Percentiles rank a stretch among this genome's conserved stretches.
Evolutionary conservation across 805 yeast species (phyloP).

Genomic region (Komagataella pseudopastoris): DNA sequence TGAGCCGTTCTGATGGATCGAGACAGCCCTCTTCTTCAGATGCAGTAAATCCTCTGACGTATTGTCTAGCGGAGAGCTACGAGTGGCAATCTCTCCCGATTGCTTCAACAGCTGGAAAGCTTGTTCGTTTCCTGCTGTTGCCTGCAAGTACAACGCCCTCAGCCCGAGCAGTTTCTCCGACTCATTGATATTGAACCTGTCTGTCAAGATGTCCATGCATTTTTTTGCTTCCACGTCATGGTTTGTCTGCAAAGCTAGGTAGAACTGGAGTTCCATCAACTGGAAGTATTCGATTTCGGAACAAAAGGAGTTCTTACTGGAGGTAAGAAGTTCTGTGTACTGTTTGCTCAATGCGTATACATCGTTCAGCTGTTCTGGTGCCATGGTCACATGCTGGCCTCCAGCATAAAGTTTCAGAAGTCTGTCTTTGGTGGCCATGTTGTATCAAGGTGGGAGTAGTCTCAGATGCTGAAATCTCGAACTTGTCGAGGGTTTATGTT

Average conservation of each 20-base stretch:
- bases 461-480: not conserved
- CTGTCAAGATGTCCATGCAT: constrained; percentile 49
- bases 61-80: constrained; percentile 14
- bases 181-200: constrained; percentile 40
- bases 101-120: constrained; percentile 22
- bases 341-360: constrained; percentile 25
- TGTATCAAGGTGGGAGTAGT: not conserved
- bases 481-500: not conserved
- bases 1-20: constrained; percentile 15
- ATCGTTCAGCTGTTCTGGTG: constrained; percentile 28
- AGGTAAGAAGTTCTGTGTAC: constrained; percentile 18
- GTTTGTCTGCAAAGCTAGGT: constrained; percentile 43
- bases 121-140: constrained; percentile 27
- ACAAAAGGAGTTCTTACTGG: constrained; percentile 14
- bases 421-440: constrained; percentile 16
- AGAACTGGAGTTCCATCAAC: constrained; percentile 61
- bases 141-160: constrained; percentile 42
- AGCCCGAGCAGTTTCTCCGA: constrained; percentile 45
- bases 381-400: constrained; percentile 33
- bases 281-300: constrained; percentile 35
- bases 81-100: constrained; percentile 6
- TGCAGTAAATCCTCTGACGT: constrained; percentile 19
- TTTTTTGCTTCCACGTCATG: constrained; percentile 63
- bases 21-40: constrained; percentile 22
- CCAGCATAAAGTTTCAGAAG: constrained; percentile 35